Evolutionary conservation across 352 stramenopile genomes (phyloP), one percentile per base, ranked within the genome.

Genomic region (Pythium plurisporium): DNA sequence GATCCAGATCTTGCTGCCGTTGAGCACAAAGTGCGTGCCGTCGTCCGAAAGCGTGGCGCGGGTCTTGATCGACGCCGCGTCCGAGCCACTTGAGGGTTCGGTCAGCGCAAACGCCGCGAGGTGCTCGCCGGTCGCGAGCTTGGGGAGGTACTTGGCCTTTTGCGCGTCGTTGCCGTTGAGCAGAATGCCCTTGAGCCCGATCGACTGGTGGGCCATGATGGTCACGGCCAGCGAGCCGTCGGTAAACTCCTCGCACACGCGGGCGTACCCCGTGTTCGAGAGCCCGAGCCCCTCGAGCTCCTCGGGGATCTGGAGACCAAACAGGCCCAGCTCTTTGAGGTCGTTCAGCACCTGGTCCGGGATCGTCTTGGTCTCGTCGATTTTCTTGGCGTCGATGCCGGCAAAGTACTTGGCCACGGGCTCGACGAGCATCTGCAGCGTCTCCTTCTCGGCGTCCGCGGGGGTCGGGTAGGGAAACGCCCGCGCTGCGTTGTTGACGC

Each of bases 1-100:
- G 69, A 99, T 99, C 96, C 96, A 99, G 54, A 98, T 89, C 78
- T 99, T 99, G 65, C 78, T 82, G 63, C 91, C 91, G 72, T 97
- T 98, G 9, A 98, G 62, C 50, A 97, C 76, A 66, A 91, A 98
- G 55, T 92, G 78, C 55, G 86, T 87, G 64, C 95, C 86, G 33
- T 98, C 91, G 33, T 96, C 87, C 44, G 93, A 93, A 52, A 96
- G 65, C 44, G 77, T 87, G 14, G 91, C 91, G 23, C 79, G 87
- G 1, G 91, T 98, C 74, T 94, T 91, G 61, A 97, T 94, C 8
- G 87, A 94, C 7, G 74, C 82, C 6, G 90, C 86, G 47, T 98
- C 91, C 34, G 79, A 95, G 25, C 91, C 91, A 43, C 83, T 95
- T n/a, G 82, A 93, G 17, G 91, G 89, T 58, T 98, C 91, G 5